Evolutionary conservation across 2,329 filamentous ascomycete species (phyloP), one percentile per base, ranked within the genome.

Genomic region (Fusarium tjaetaba): DNA sequence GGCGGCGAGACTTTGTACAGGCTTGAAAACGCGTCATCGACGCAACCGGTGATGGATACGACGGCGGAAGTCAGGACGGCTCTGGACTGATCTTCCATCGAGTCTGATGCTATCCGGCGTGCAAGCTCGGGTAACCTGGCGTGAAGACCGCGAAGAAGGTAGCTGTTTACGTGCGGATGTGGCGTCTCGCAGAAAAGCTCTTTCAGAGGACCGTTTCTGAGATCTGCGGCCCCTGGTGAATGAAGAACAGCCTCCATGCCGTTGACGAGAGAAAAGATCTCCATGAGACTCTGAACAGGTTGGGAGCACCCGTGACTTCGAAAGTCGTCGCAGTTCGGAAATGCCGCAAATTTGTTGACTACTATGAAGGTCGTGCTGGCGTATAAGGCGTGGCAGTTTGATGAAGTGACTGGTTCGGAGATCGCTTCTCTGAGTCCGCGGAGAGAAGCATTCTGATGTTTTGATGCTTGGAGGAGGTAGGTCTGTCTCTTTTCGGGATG

Each of bases 291-390:
- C 2, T 72, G 52, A 2, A 74, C 60, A 3, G 72, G 68, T 4
- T 55, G 24, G 1, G 46, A 49, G 24, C 71, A 72, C 0, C 61
- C 49, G 1, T 74, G 72, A 0, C 30, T 55, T 2, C 59, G 58
- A 32, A 72, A 68, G 4, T 72, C 53, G 2, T 74, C 68, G 8
- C 71, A 76, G 18, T 68, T 59, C 0, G 69, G 74, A 20, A 74
- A 74, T 0, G 71, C 65, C 0, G 73, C 73, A 13, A 76, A 76
- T 18, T 72, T 72, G 3, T 75, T 70, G 18, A 76, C 53, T 1
- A 74, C 71, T n/a, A 76, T 64, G 0, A 76, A 66, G 0, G 72
- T 67, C 0, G 73, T 72, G 2, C 57, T 70, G 0, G 68, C 57
- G 7, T 72, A 76, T 1, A 76, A n/a, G 1, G 71, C 65, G 13